Conservation (phyloP, 306 rosid species). For the Gillenia trifoliata region DNA sequence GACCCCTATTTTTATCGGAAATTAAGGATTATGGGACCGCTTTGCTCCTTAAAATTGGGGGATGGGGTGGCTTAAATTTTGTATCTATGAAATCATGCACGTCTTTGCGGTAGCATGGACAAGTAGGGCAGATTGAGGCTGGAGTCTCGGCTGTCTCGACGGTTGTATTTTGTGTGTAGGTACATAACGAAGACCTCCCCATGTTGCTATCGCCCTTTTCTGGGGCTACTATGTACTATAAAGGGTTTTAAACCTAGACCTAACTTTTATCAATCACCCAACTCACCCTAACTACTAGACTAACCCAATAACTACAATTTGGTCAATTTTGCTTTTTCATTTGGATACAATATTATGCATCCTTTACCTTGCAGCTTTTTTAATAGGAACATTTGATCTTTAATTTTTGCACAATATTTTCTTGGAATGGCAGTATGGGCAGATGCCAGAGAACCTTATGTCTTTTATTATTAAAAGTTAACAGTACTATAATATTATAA, state of each 20-base stretch:
- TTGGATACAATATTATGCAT: too few species aligned
- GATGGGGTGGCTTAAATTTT: background rate
- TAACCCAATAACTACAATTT: background rate
- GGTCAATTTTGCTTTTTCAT: background rate
- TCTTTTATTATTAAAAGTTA: too few species aligned
- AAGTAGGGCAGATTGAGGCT: background rate
- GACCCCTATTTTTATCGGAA: background rate
- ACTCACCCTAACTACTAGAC: background rate
- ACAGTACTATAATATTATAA: too few species aligned
- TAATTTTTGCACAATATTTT: background rate
- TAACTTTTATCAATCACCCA: background rate
- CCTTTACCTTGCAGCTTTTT: background rate
- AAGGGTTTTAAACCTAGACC: background rate
- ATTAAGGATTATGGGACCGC: slow-evolving; percentile 2
- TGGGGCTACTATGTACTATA: too few species aligned
- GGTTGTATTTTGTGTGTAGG: background rate
- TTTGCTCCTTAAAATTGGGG: background rate
- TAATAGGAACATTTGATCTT: background rate
- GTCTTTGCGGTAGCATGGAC: background rate
- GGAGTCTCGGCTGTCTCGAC: background rate
- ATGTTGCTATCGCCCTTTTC: background rate
- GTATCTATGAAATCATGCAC: background rate
- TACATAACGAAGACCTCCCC: background rate
- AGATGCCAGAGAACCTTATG: too few species aligned
- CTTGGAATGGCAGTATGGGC: background rate